Base-by-base conservation (phyloP, 2,329 filamentous ascomycete genomes). In the Fusarium sp. region DNA sequence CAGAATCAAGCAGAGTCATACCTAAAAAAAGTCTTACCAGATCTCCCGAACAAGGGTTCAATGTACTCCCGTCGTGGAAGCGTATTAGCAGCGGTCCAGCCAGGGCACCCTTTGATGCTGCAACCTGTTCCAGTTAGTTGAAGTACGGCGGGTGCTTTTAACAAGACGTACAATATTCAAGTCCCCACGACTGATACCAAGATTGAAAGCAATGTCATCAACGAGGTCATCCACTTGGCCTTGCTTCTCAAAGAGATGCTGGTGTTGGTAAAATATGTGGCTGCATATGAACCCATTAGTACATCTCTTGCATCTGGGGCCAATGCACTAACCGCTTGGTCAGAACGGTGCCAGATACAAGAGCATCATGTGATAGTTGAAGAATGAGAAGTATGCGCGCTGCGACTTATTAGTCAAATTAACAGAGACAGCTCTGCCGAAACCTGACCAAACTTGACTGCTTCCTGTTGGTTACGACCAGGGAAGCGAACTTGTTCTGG, bases 261-360 rank as follows among this genome's bases (percentile, higher is more conserved):
- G 90, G 74, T 95, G 88, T 75, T 93, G 90, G 79, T 97, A 97
- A 80, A 92, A 97, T 8, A 97, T 90, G 77, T 94, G 93, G 70
- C 94, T 96, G 49, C 18, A 38, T 14, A 28, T 17, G 6, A 26
- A 31, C 14, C 22, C n/a, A 48, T 66, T 38, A 66, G 67, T 45
- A 35, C 24, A n/a, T n/a, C 13, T 41, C 18, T 26, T 31, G 9
- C 24, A 61, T 26, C 28, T n/a, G 10, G 8, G 13, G 35, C 9
- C 8, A 41, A 38, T 54, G 31, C n/a, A 75, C 81, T 48, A 57
- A 91, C 90, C 90, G 89, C 80, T 92, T 93, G 6, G 90, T 92
- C 26, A 90, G 84, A 6, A 90, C 76, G 14, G 82, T 85, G 3
- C 87, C 89, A 1, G 86, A 84, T 0, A 88, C 81, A 4, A 92